Conservation (phyloP, 2,329 filamentous ascomycete species). For the Plectosphaerella plurivora region DNA sequence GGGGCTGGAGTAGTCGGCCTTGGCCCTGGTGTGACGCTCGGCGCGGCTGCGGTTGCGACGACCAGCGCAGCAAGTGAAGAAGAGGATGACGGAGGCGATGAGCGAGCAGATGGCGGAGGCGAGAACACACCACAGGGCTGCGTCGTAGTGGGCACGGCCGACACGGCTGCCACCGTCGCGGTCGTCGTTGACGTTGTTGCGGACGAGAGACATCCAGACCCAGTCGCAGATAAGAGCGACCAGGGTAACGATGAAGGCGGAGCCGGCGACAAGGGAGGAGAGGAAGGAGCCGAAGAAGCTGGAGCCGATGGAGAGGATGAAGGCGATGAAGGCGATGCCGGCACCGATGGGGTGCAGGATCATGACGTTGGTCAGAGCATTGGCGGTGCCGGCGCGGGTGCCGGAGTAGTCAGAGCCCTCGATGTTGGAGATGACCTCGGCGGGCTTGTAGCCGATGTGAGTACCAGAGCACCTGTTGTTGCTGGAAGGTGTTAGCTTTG, state of each 20-base stretch:
- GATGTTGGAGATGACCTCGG: constrained; percentile 33
- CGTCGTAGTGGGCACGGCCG: constrained; percentile 49
- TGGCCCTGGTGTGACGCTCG: constrained; percentile 8
- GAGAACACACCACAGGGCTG: constrained; percentile 56
- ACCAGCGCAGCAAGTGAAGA: constrained; percentile 57
- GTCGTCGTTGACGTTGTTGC: constrained; percentile 45
- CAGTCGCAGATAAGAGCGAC: constrained; percentile 53
- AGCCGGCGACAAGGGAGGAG: constrained; percentile 41
- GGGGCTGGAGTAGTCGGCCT: constrained; percentile 20
- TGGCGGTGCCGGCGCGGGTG: constrained; percentile 37
- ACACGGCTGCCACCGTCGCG: constrained; percentile 23
- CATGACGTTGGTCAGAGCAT: constrained; percentile 53
- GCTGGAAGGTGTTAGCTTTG: background rate
- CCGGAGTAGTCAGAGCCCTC: constrained; percentile 35
- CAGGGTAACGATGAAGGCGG: constrained; percentile 44
- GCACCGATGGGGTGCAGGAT: constrained; percentile 58
- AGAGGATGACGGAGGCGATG: constrained; percentile 50
- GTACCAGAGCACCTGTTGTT: constrained; percentile 42
- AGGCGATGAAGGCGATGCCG: constrained; percentile 54
- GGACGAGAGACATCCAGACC: constrained; percentile 49
- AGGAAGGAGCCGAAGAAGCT: constrained; percentile 48
- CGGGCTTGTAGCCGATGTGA: constrained; percentile 53
- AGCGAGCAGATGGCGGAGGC: constrained; percentile 51
- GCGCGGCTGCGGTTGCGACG: constrained; percentile 33
- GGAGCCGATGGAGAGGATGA: constrained; percentile 48